Evolutionary conservation across 495 filamentous ascomycete species (phyloP).

Genomic region (Astrothelium macrocarpum): DNA sequence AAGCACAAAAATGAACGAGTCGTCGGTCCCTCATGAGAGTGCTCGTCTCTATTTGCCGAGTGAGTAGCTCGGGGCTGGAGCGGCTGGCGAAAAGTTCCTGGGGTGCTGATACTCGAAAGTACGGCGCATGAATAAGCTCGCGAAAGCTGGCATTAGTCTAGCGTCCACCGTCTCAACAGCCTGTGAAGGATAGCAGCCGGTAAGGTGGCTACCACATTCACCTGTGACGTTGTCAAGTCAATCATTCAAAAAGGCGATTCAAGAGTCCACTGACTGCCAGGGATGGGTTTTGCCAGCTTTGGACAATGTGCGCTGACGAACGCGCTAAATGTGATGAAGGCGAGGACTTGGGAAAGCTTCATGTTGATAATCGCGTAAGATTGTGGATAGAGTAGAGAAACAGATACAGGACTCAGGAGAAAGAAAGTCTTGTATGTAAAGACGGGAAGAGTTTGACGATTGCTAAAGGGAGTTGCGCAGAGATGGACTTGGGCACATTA

Average conservation of each 20-base stretch:
- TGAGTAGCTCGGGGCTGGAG: too few species aligned
- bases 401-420: neutral
- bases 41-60: too few species aligned
- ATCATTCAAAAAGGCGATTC: neutral
- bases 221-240: neutral
- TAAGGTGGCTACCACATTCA: neutral
- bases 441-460: neutral
- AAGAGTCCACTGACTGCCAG: neutral
- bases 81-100: too few species aligned
- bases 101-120: conserved; percentile 15
- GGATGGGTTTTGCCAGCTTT: neutral
- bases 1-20: too few species aligned
- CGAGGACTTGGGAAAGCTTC: neutral
- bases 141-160: too few species aligned
- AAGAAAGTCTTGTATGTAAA: neutral
- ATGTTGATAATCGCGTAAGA: too few species aligned
- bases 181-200: neutral
- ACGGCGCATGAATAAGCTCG: neutral
- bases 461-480: too few species aligned
- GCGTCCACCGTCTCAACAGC: too few species aligned
- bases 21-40: too few species aligned
- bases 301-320: neutral
- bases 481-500: too few species aligned
- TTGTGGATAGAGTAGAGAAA: neutral
- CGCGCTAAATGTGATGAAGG: neutral